Evolutionary conservation across 108 stramenopile genomes (phyloP).

Genomic region (Conticribra guillardii): DNA sequence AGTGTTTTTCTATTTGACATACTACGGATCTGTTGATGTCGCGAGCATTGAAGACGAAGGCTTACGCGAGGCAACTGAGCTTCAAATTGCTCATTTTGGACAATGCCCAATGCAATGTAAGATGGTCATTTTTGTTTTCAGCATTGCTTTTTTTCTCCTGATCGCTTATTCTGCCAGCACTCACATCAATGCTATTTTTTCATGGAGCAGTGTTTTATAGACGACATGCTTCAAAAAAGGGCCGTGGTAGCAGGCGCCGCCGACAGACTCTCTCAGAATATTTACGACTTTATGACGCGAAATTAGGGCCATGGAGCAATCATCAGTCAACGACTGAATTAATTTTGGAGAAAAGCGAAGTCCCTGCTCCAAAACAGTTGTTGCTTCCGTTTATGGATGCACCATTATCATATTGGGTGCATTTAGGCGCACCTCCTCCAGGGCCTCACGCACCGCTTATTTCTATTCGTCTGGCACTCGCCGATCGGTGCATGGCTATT

Average conservation of each 20-base stretch:
- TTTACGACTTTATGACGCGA: slow-evolving; percentile 34
- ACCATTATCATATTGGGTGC: slow-evolving; percentile 89
- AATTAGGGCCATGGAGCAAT: slow-evolving; percentile 4
- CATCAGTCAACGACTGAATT: slow-evolving; percentile 3
- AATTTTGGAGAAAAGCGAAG: background rate
- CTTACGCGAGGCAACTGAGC: slow-evolving; percentile 87
- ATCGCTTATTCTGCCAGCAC: too few relatives aligned
- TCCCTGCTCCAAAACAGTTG: background rate
- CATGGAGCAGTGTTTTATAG: slow-evolving; percentile 32
- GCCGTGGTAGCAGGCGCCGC: slow-evolving; percentile 21
- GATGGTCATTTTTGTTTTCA: slow-evolving; percentile 22
- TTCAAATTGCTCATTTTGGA: slow-evolving; percentile 98
- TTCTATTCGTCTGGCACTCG: slow-evolving; percentile 71
- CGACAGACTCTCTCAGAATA: slow-evolving; percentile 48
- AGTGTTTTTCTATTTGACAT: slow-evolving; percentile 98
- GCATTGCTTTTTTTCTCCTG: slow-evolving; percentile 28
- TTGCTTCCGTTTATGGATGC: slow-evolving; percentile 82
- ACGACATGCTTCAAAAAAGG: slow-evolving; percentile 40
- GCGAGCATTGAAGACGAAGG: slow-evolving; percentile 92
- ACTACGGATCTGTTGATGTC: slow-evolving; percentile 97
- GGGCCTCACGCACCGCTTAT: slow-evolving; percentile 85
- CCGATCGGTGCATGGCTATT: slow-evolving; percentile 87
- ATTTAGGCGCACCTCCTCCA: slow-evolving; percentile 87
- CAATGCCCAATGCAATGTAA: slow-evolving; percentile 93
- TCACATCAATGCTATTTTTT: background rate